Percentiles rank a stretch among this genome's conserved stretches.
Evolutionary conservation across 176 grass and related monocot species (phyloP).

Genomic region (Cenchrus fungigraminus): DNA sequence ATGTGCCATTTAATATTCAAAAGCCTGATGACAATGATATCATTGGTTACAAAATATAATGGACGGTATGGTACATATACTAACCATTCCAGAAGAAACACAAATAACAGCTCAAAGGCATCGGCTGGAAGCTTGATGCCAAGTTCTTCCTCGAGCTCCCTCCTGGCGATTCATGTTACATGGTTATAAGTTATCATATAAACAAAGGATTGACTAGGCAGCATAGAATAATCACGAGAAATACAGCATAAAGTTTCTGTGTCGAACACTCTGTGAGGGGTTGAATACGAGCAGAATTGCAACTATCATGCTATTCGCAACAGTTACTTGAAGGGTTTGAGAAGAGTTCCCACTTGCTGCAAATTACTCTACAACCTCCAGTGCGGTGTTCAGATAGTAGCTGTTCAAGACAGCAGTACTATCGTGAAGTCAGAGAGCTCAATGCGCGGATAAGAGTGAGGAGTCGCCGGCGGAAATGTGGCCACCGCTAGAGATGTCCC

Average conservation of each 20-base stretch:
- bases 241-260: constrained; percentile 4
- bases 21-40: background rate
- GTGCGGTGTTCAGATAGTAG: background rate
- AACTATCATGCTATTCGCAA: background rate
- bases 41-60: constrained; percentile 21
- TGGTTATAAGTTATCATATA: background rate
- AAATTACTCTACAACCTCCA: background rate
- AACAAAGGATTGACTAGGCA: too few species aligned
- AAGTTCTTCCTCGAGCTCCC: constrained; percentile 91
- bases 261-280: background rate
- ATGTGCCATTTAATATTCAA: constrained; percentile 24
- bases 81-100: constrained; percentile 79
- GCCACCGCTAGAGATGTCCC: constrained; percentile 91
- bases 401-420: background rate
- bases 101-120: constrained; percentile 89
- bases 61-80: constrained; percentile 29
- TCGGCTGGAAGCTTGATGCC: constrained; percentile 87
- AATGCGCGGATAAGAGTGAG: constrained; percentile 82
- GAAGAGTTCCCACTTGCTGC: background rate
- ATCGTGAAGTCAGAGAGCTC: constrained; percentile 10
- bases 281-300: background rate
- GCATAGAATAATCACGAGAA: background rate
- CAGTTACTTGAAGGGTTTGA: background rate
- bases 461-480: constrained; percentile 88
- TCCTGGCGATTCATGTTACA: constrained; percentile 57